phyloP scores from a whole-genome alignment of 202 grass and related monocot species.

The Digitaria exilis region DNA sequence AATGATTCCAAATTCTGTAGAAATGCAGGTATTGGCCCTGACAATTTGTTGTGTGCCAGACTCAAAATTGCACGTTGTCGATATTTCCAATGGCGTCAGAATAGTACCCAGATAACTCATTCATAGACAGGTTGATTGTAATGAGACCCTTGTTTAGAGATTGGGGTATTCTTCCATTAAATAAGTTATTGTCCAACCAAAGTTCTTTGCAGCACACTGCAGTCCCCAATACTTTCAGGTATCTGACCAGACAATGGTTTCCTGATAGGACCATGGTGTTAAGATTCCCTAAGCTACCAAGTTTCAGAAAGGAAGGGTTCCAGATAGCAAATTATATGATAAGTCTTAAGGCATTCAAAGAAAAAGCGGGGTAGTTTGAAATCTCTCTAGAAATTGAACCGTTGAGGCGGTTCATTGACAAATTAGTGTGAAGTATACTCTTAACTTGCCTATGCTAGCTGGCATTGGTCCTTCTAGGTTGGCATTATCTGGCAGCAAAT shows the following conservation, averaged over 20 bases:
- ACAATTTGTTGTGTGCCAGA: slow-evolving; percentile 27
- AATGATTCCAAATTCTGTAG: slow-evolving; percentile 25
- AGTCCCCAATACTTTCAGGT: slow-evolving; percentile 16
- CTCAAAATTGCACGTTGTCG: background rate
- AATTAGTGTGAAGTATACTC: background rate
- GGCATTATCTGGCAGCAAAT: rapidly evolving
- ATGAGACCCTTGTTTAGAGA: background rate
- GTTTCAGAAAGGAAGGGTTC: background rate
- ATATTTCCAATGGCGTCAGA: slow-evolving; percentile 27
- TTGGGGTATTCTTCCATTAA: slow-evolving; percentile 7
- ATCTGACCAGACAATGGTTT: slow-evolving; percentile 27
- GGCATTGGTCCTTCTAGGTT: slow-evolving; percentile 29
- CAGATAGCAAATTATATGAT: slow-evolving; percentile 25
- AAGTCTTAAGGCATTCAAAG: background rate
- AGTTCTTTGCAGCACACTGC: background rate
- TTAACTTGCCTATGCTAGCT: background rate
- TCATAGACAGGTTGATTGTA: slow-evolving; percentile 6
- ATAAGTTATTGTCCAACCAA: slow-evolving; percentile 24
- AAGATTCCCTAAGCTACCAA: background rate
- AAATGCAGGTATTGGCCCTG: slow-evolving; percentile 10
- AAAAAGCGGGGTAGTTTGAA: background rate
- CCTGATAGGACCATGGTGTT: background rate
- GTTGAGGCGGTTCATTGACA: background rate
- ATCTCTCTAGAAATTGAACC: background rate
- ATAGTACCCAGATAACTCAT: slow-evolving; percentile 17